Evolutionary conservation across 768 basidiomycete species (phyloP), one percentile per base, ranked within the genome.

Genomic region (Suillus bovinus): DNA sequence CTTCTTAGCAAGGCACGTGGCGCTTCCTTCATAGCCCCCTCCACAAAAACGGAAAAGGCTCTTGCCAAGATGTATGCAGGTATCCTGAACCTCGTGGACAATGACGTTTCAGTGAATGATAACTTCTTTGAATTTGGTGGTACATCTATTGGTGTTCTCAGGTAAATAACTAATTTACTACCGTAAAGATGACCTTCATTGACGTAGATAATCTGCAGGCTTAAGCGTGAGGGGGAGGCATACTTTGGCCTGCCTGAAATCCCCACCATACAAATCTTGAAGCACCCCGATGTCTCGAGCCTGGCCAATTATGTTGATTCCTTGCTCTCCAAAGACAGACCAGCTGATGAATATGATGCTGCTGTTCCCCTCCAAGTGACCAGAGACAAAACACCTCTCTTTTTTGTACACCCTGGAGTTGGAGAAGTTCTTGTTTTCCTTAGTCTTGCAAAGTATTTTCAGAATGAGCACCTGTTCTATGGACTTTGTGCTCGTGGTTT

Each of bases 321-420:
- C 20, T 41, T 77, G 60, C 44, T 71, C 34, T 66, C 69, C 46
- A 65, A 66, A 58, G 66, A 64, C 10, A 57, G 60, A 1, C 57
- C 33, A 39, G 58, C 46, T 4, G 67, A 70, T 14, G 72, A 71
- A 33, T 81, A 81, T 59, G 74, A 78, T 33, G 80, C 80, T 14
- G 69, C 80, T n/a, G 74, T 81, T 20, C 77, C 77, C 4, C 73
- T 81, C 24, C 72, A 79, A 27, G 63, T 76, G 9, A 67, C 71
- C 0, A 78, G 80, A 0, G 65, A 69, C 53, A 79, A 78, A 67
- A 77, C 80, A 1, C 80, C 80, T 1, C 68, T 81, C 39, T 81
- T 79, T 66, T 74, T 81, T 64, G 71, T 81, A 27, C 80, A 81
- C 64, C 78, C 80, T 0, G 80, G 80, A 65, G 77, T 79, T 2